These are phyloP conservation scores for Nannochloropsis gaditana DNA, from an alignment of 108 stramenopile species.

Conservation along the genomic window DNA sequence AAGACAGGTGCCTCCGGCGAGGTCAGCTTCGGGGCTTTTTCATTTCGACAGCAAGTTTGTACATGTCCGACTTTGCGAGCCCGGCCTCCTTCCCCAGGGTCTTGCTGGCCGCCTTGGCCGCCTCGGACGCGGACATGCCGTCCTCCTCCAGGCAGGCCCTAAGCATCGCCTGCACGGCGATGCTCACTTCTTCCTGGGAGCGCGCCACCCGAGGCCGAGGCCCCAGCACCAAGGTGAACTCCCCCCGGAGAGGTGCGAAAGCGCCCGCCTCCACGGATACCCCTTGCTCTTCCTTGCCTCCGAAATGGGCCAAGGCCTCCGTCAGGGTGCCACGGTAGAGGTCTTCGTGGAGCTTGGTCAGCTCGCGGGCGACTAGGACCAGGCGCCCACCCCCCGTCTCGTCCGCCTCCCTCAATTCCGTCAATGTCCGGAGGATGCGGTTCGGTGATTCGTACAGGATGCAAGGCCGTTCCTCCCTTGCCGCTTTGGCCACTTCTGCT, in stretches of 20 bases:
- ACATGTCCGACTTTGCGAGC: slow-evolving; percentile 3
- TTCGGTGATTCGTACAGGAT: slow-evolving; percentile 50
- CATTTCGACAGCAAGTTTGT: slow-evolving; percentile 22
- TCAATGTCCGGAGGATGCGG: slow-evolving; percentile 44
- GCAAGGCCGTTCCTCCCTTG: slow-evolving; percentile 32
- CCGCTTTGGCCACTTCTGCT: background rate
- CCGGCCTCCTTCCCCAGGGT: background rate
- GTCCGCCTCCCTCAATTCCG: slow-evolving; percentile 28
- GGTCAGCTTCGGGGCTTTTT: background rate
- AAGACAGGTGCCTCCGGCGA: too few species aligned
- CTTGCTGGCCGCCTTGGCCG: background rate
- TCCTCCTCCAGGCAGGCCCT: background rate
- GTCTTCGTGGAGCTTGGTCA: slow-evolving; percentile 52
- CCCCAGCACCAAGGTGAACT: slow-evolving; percentile 45
- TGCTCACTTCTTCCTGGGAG: background rate
- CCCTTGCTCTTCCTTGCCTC: background rate
- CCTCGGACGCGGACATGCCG: background rate
- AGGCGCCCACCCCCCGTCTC: slow-evolving; percentile 22
- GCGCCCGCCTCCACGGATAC: background rate
- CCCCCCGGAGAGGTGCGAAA: slow-evolving; percentile 23
- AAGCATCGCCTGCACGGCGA: background rate
- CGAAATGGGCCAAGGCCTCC: slow-evolving; percentile 29
- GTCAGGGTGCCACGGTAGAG: slow-evolving; percentile 36
- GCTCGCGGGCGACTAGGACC: slow-evolving; percentile 39
- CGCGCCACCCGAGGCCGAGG: background rate